phyloP scores from a whole-genome alignment of 176 grass and related monocot genomes.

The Bolboschoenus planiculmis region DNA sequence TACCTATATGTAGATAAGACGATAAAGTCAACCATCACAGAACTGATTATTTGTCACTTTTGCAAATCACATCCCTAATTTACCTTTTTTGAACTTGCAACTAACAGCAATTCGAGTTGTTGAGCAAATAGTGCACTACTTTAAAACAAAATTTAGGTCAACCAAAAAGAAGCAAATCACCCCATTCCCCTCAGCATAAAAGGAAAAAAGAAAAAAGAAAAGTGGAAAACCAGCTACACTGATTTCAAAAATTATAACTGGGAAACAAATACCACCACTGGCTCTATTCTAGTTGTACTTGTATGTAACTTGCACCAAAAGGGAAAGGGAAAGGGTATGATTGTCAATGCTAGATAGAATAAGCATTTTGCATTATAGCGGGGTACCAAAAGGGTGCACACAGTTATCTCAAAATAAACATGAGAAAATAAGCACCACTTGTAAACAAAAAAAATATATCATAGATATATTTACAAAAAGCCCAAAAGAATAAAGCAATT shows the following conservation, averaged over 20 bases:
- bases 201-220: neutral
- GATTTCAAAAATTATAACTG: neutral
- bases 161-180: neutral
- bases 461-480: neutral
- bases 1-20: slow-evolving; percentile 42
- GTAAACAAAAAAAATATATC: neutral
- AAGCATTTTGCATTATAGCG: neutral
- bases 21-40: neutral
- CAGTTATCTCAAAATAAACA: neutral
- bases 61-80: neutral
- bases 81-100: neutral
- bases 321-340: neutral
- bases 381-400: neutral
- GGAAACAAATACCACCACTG: neutral
- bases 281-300: neutral
- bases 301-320: neutral
- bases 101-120: neutral
- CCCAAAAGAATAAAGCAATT: neutral
- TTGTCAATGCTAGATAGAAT: neutral
- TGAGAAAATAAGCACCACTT: neutral
- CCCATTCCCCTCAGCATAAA: neutral
- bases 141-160: neutral
- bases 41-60: neutral
- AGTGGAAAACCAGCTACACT: neutral
- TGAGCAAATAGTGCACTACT: neutral